Percentiles rank a stretch among this genome's conserved stretches.
Evolutionary conservation across 1,139 yeast genomes (phyloP).

Genomic region (Scheffersomyces insectosa): DNA sequence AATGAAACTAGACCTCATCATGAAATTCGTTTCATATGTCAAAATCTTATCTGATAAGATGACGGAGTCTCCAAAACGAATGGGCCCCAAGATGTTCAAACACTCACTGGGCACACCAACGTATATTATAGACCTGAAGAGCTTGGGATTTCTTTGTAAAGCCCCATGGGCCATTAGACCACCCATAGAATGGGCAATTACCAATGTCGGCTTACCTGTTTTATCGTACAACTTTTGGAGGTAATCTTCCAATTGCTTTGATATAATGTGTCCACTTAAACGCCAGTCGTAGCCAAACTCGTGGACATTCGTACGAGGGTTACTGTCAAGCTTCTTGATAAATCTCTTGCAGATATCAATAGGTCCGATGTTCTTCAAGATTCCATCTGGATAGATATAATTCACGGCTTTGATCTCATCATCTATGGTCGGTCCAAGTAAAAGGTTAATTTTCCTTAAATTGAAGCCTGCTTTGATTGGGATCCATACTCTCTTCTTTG

Average conservation of each 20-base stretch:
- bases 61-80: conserved; percentile 79
- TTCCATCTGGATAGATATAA: conserved; percentile 69
- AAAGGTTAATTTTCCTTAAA: conserved; percentile 64
- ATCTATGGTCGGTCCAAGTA: conserved; percentile 69
- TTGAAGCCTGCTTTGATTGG: conserved; percentile 86
- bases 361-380: conserved; percentile 83
- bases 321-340: conserved; percentile 52
- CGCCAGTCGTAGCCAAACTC: conserved; percentile 95
- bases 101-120: conserved; percentile 87
- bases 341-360: conserved; percentile 72
- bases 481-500: conserved; percentile 76
- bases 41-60: conserved; percentile 71
- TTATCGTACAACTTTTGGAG: conserved; percentile 41
- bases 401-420: conserved; percentile 57
- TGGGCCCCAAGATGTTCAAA: conserved; percentile 82
- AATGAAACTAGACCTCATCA: conserved; percentile 82
- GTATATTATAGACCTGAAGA: conserved; percentile 73
- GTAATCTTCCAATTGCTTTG: conserved; percentile 50
- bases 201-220: conserved; percentile 57
- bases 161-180: conserved; percentile 83
- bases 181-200: conserved; percentile 93
- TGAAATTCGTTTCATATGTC: conserved; percentile 79
- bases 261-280: conserved; percentile 56
- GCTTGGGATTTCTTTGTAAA: conserved; percentile 62
- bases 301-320: conserved; percentile 63